phyloP scores from a whole-genome alignment of 2,329 filamentous ascomycete species.

The Fusarium albidum region DNA sequence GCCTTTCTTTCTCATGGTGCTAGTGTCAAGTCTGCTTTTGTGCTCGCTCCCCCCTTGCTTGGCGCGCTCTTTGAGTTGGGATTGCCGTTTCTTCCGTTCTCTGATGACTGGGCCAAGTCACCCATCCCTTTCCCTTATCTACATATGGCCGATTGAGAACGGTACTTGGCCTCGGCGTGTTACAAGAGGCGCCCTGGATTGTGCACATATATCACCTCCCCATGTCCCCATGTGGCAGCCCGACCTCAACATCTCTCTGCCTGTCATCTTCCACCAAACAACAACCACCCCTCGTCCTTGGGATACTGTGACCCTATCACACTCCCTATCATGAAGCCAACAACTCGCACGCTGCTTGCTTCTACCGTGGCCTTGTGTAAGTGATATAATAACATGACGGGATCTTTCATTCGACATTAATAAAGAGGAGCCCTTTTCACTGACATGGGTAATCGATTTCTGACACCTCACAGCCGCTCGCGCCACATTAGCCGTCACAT shows the following conservation, averaged over 20 bases:
- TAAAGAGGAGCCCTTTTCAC: neutral
- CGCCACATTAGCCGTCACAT: slow-evolving; percentile 37
- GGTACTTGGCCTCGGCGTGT: slow-evolving; percentile 2
- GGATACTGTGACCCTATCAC: neutral
- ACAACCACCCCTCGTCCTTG: too few relatives aligned
- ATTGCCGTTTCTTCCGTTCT: neutral
- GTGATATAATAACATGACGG: too few relatives aligned
- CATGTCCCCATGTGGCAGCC: slow-evolving; percentile 9
- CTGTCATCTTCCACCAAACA: slow-evolving; percentile 2
- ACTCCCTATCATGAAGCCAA: slow-evolving; percentile 31
- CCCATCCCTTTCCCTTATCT: too few relatives aligned
- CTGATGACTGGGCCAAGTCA: slow-evolving; percentile 23
- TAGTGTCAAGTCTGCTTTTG: neutral
- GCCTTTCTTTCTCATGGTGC: neutral
- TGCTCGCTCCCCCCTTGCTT: slow-evolving; percentile 6
- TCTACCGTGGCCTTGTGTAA: slow-evolving; percentile 31
- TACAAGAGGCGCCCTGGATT: slow-evolving; percentile 20
- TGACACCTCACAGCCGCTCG: slow-evolving; percentile 30
- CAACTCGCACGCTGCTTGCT: slow-evolving; percentile 22
- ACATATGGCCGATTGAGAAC: too few relatives aligned
- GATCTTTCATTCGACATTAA: too few relatives aligned
- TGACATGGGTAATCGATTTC: slow-evolving; percentile 19
- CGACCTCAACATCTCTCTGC: neutral
- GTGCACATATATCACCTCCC: slow-evolving; percentile 28
- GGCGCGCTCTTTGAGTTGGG: neutral